A percentile compares a stretch with the other conserved stretches of the same genome.
Conservation (phyloP, 2,329 filamentous ascomycete genomes). For the Graphilbum ipis-grandicollis region DNA sequence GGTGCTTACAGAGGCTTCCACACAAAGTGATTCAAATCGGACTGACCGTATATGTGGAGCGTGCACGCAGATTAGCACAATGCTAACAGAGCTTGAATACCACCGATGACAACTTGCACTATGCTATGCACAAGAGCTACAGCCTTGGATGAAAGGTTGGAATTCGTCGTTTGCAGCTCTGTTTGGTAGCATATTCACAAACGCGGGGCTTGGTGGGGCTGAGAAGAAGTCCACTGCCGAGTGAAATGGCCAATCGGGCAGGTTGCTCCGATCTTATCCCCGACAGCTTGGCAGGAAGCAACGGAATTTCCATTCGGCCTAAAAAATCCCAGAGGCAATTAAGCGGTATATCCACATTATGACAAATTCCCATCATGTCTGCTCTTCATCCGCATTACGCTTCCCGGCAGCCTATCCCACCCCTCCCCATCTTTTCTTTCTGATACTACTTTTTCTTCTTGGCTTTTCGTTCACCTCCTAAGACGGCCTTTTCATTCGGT, state of each 20-base stretch:
- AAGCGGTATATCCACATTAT: background rate
- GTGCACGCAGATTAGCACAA: too few species aligned
- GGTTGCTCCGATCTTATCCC: constrained; percentile 8
- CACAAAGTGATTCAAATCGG: too few species aligned
- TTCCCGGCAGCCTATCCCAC: too few species aligned
- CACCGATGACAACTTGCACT: too few species aligned
- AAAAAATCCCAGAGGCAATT: constrained; percentile 2
- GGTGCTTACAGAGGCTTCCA: too few species aligned
- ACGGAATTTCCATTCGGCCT: background rate
- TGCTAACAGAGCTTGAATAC: too few species aligned
- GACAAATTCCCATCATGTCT: background rate
- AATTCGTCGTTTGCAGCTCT: too few species aligned
- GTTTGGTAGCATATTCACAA: too few species aligned
- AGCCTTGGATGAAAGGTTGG: too few species aligned
- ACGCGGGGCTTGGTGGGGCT: background rate
- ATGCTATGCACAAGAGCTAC: too few species aligned
- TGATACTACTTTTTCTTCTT: background rate
- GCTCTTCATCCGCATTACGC: background rate
- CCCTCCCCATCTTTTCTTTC: background rate
- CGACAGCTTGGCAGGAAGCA: too few species aligned
- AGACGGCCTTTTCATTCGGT: background rate
- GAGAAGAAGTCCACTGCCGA: background rate
- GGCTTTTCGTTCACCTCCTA: background rate
- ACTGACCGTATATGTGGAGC: too few species aligned
- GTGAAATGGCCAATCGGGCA: constrained; percentile 5